These are phyloP conservation scores for Eremothecium gossypii DNA, from an alignment of 1,139 yeast species.

Conservation along the genomic window DNA sequence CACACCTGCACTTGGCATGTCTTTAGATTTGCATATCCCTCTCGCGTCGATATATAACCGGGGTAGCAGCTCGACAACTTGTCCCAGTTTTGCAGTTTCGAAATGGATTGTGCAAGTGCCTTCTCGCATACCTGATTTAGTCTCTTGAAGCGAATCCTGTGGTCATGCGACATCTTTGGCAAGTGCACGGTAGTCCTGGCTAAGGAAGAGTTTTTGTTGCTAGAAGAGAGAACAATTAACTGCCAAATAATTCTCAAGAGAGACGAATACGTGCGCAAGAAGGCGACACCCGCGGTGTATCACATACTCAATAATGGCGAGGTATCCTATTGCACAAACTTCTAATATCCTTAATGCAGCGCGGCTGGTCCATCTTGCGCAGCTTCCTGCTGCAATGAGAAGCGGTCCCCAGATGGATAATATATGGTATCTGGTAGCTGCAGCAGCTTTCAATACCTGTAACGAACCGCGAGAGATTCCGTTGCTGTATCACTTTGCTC, in stretches of 20 bases:
- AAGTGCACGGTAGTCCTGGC: too few relatives aligned
- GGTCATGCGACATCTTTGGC: slow-evolving; percentile 2
- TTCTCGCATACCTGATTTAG: slow-evolving; percentile 49
- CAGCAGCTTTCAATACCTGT: slow-evolving; percentile 73
- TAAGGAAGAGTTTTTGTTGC: too few relatives aligned
- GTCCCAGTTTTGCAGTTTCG: slow-evolving; percentile 50
- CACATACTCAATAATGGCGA: too few relatives aligned
- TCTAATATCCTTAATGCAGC: too few relatives aligned
- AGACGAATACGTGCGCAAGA: too few relatives aligned
- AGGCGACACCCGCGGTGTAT: too few relatives aligned
- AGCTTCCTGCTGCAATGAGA: not conserved
- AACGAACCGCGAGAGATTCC: slow-evolving; percentile 80
- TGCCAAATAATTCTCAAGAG: too few relatives aligned
- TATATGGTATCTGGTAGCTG: slow-evolving; percentile 71
- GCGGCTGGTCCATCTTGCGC: too few relatives aligned
- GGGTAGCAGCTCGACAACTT: slow-evolving; percentile 64
- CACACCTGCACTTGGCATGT: slow-evolving; percentile 54
- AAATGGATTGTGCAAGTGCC: slow-evolving; percentile 58
- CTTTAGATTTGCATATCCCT: slow-evolving; percentile 45
- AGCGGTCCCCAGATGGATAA: slow-evolving; percentile 37
- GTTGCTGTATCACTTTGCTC: slow-evolving; percentile 60
- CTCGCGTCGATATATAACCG: slow-evolving; percentile 38
- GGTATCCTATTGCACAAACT: too few relatives aligned
- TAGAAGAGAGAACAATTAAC: too few relatives aligned
- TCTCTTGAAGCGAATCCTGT: slow-evolving; percentile 41